These are phyloP conservation scores for Candida buenavistaensis DNA, from an alignment of 1,139 yeast species.

Conservation along the genomic window DNA sequence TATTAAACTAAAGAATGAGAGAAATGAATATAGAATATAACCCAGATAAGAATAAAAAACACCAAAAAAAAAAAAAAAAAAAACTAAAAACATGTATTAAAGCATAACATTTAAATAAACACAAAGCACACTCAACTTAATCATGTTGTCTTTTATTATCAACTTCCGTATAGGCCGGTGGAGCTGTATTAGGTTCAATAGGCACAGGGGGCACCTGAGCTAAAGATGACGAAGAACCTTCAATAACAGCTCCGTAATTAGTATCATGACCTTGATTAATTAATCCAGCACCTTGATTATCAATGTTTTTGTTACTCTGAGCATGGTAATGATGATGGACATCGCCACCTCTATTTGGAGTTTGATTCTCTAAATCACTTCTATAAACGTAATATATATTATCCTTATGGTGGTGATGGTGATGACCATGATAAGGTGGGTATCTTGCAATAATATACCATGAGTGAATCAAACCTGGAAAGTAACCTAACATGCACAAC, in stretches of 20 bases:
- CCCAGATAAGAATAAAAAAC: background rate
- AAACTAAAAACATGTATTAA: background rate
- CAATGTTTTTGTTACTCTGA: background rate
- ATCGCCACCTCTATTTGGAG: slow-evolving; percentile 10
- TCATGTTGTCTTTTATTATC: slow-evolving; percentile 19
- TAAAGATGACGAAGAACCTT: slow-evolving; percentile 17
- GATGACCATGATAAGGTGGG: slow-evolving; percentile 28
- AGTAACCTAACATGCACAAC: slow-evolving; percentile 59
- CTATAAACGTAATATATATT: slow-evolving; percentile 35
- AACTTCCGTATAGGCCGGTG: slow-evolving; percentile 41
- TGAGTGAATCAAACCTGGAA: slow-evolving; percentile 69
- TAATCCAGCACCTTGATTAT: slow-evolving; percentile 11
- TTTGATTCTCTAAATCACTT: slow-evolving; percentile 33
- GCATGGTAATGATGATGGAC: slow-evolving; percentile 22
- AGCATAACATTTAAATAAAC: background rate
- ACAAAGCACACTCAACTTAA: background rate
- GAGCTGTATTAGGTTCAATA: slow-evolving; percentile 13
- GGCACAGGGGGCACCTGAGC: slow-evolving; percentile 4
- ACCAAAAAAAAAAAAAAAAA: background rate
- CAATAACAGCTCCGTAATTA: slow-evolving; percentile 29
- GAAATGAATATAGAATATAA: no score
- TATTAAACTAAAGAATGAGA: no score
- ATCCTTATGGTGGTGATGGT: slow-evolving; percentile 18
- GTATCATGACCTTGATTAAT: slow-evolving; percentile 8
- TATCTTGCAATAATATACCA: slow-evolving; percentile 61